Percentiles rank a stretch among this genome's conserved stretches.
These are phyloP conservation scores for Graphilbum ipis-grandicollis DNA, from an alignment of 2,329 filamentous ascomycete genomes.

Conservation along the genomic window DNA sequence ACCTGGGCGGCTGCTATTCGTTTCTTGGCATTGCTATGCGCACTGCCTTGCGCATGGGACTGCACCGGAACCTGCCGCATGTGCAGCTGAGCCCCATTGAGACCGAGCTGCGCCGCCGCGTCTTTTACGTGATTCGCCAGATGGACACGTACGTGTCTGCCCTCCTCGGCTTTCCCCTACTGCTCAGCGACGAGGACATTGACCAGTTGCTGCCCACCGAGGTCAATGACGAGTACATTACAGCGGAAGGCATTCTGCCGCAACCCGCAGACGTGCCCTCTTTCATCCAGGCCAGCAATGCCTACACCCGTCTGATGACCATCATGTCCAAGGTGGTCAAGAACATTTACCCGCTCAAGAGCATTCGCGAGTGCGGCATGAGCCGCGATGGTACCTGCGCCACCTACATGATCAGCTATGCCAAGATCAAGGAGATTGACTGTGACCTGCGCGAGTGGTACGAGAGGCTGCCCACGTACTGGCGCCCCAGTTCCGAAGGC, in stretches of 20 bases:
- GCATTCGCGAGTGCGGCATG: slow-evolving; percentile 26
- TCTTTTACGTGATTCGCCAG: slow-evolving; percentile 52
- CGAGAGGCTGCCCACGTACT: slow-evolving; percentile 50
- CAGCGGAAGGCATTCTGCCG: slow-evolving; percentile 33
- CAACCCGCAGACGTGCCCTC: slow-evolving; percentile 39
- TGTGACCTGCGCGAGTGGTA: slow-evolving; percentile 45
- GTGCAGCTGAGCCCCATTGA: slow-evolving; percentile 45
- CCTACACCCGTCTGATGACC: slow-evolving; percentile 44
- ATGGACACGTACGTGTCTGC: slow-evolving; percentile 56
- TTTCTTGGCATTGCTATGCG: slow-evolving; percentile 65
- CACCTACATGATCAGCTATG: slow-evolving; percentile 45
- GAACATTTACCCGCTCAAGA: slow-evolving; percentile 47
- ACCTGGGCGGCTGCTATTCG: slow-evolving; percentile 63
- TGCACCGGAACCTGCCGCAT: slow-evolving; percentile 56
- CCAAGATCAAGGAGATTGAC: slow-evolving; percentile 47
- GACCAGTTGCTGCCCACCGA: slow-evolving; percentile 48
- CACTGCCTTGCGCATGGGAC: slow-evolving; percentile 57
- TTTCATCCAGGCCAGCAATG: slow-evolving; percentile 48
- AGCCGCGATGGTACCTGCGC: slow-evolving; percentile 24
- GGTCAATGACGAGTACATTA: slow-evolving; percentile 52
- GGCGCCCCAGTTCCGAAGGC: slow-evolving; percentile 66
- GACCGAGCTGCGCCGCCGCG: slow-evolving; percentile 42
- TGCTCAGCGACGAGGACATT: slow-evolving; percentile 46
- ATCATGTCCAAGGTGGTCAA: slow-evolving; percentile 49
- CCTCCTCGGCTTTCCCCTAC: slow-evolving; percentile 46